Evolutionary conservation across 23 red algal species (phyloP).

Genomic region (Gracilariopsis chorda): DNA sequence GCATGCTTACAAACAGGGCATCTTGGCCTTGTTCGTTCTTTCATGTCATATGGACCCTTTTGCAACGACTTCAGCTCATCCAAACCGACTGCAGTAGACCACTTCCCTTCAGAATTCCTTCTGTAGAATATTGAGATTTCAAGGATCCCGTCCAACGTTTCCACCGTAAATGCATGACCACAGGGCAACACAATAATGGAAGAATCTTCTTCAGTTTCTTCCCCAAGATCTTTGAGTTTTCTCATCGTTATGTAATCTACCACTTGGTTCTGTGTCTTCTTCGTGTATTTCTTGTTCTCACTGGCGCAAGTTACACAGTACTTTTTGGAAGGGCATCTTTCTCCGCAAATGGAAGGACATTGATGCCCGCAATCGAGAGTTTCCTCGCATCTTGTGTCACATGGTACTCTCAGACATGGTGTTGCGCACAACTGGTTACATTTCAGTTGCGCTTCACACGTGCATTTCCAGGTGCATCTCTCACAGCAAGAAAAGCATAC

Average conservation of each 20-base stretch:
- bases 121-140: slow-evolving; percentile 6
- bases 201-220: background rate
- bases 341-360: slow-evolving; percentile 38
- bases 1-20: background rate
- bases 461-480: background rate
- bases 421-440: slow-evolving; percentile 14
- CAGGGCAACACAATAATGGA: slow-evolving; percentile 21
- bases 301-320: slow-evolving; percentile 24
- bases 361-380: slow-evolving; percentile 17
- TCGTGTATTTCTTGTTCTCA: background rate
- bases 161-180: slow-evolving; percentile 2
- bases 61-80: background rate
- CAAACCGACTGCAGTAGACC: background rate
- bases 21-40: background rate
- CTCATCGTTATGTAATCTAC: background rate
- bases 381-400: background rate
- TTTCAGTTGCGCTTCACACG: background rate
- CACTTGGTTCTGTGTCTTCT: background rate
- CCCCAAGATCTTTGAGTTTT: background rate
- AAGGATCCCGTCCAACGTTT: slow-evolving; percentile 4
- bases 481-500: slow-evolving; percentile 12
- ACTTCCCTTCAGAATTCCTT: background rate
- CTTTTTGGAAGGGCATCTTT: slow-evolving; percentile 7
- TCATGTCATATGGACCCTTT: background rate
- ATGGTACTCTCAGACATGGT: slow-evolving; percentile 26